These are phyloP conservation scores for Kluyveromyces starmeri DNA, from an alignment of 805 yeast genomes.

Conservation along the genomic window DNA sequence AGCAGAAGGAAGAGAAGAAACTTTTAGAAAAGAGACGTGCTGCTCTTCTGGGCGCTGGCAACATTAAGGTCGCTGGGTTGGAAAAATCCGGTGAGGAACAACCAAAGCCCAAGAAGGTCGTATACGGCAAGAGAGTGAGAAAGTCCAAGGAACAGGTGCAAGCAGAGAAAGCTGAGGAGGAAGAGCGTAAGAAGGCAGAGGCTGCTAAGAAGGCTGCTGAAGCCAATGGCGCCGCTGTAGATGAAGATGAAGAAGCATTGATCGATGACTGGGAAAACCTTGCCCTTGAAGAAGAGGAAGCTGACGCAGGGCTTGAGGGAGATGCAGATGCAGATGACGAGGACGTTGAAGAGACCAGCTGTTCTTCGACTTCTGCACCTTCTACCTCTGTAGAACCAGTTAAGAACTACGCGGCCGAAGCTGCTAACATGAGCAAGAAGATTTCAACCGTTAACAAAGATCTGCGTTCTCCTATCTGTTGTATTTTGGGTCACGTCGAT, in stretches of 20 bases:
- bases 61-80: conserved; percentile 68
- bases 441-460: conserved; percentile 34
- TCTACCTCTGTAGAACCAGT: conserved; percentile 11
- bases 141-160: conserved; percentile 25
- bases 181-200: conserved; percentile 15
- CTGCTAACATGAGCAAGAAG: conserved; percentile 29
- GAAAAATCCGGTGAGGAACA: conserved; percentile 25
- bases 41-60: conserved; percentile 66
- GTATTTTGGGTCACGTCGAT: conserved; percentile 99
- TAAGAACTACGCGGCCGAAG: conserved; percentile 16
- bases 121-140: conserved; percentile 67
- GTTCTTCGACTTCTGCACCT: conserved; percentile 14
- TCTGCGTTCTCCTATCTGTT: conserved; percentile 96
- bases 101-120: conserved; percentile 54
- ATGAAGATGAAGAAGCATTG: conserved; percentile 45
- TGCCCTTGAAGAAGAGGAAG: conserved; percentile 47
- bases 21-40: conserved; percentile 82
- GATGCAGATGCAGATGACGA: conserved; percentile 19
- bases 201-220: conserved; percentile 22
- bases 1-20: conserved; percentile 89
- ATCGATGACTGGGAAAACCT: conserved; percentile 83
- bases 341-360: conserved; percentile 11
- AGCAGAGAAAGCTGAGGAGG: conserved; percentile 21
- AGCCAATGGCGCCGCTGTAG: conserved; percentile 9
- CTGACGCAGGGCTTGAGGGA: conserved; percentile 42